These are phyloP conservation scores for Lepidium didymum DNA, from an alignment of 345 rosid genomes.

Conservation along the genomic window DNA sequence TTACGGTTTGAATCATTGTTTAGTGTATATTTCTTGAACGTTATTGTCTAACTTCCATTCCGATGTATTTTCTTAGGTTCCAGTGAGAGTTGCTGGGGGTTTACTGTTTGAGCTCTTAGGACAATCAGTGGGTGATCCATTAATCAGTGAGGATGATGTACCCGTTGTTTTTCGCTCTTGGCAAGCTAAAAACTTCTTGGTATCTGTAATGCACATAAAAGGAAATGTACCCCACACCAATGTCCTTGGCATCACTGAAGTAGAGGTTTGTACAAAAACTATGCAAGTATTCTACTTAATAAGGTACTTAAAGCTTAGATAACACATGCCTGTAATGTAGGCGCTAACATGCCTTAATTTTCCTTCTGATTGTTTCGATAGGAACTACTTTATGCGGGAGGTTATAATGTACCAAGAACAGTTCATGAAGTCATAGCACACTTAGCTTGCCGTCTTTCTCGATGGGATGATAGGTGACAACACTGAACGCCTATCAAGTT, in stretches of 20 bases:
- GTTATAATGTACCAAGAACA: slow-evolving; percentile 72
- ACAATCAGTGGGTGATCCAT: slow-evolving; percentile 94
- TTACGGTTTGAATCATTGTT: neutral
- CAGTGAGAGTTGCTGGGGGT: slow-evolving; percentile 98
- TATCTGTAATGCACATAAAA: slow-evolving; percentile 80
- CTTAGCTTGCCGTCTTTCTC: slow-evolving; percentile 66
- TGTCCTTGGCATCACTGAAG: slow-evolving; percentile 80
- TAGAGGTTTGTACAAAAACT: slow-evolving; percentile 55
- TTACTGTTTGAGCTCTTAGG: slow-evolving; percentile 93
- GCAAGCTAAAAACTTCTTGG: slow-evolving; percentile 89
- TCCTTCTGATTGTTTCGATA: slow-evolving; percentile 20
- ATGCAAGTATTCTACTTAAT: neutral
- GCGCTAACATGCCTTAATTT: neutral
- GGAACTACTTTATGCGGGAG: slow-evolving; percentile 88
- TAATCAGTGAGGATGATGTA: slow-evolving; percentile 81
- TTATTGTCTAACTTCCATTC: neutral
- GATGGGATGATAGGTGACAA: slow-evolving; percentile 95
- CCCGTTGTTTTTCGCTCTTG: slow-evolving; percentile 90
- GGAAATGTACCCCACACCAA: slow-evolving; percentile 50
- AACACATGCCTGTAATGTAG: neutral
- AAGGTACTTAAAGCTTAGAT: neutral
- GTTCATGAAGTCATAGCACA: slow-evolving; percentile 86
- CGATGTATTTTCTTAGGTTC: slow-evolving; percentile 34
- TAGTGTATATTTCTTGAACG: neutral
- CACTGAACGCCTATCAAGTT: neutral